Evolutionary conservation across 306 rosid species (phyloP).

Genomic region (Cucurbita ficifolia): DNA sequence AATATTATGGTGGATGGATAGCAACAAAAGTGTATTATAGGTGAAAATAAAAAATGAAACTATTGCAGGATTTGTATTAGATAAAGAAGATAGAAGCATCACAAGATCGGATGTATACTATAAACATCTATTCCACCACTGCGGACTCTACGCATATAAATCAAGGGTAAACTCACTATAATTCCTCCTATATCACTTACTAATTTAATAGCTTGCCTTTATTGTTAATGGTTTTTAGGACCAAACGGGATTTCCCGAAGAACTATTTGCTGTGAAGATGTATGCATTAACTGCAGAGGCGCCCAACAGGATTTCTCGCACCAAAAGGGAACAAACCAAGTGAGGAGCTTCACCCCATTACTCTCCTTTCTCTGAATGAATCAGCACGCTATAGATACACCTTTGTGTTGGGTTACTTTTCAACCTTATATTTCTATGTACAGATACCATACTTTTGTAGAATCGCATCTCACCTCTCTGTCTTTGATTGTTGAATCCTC

Average conservation of each 20-base stretch:
- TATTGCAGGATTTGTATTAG: slow-evolving; percentile 63
- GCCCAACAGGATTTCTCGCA: slow-evolving; percentile 43
- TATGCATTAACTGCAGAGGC: slow-evolving; percentile 57
- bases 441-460: not conserved
- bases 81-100: slow-evolving; percentile 69
- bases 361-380: not conserved
- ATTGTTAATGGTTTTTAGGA: slow-evolving; percentile 31
- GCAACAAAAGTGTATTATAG: not conserved
- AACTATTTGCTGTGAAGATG: slow-evolving; percentile 76
- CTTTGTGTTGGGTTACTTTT: not conserved
- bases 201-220: not conserved
- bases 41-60: not conserved
- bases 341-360: slow-evolving; percentile 17
- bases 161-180: slow-evolving; percentile 34
- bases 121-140: slow-evolving; percentile 60
- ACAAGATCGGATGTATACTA: slow-evolving; percentile 78
- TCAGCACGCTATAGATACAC: not conserved
- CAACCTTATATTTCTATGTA: not conserved
- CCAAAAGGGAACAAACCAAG: slow-evolving; percentile 36
- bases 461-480: too few relatives aligned
- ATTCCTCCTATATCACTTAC: not conserved
- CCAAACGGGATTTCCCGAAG: slow-evolving; percentile 72
- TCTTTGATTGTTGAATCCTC: not conserved
- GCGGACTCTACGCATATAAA: slow-evolving; percentile 63
- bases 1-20: not conserved